Evolutionary conservation across 1,284 basidiomycete species (phyloP).

Genomic region (Fomitopsis palustris): DNA sequence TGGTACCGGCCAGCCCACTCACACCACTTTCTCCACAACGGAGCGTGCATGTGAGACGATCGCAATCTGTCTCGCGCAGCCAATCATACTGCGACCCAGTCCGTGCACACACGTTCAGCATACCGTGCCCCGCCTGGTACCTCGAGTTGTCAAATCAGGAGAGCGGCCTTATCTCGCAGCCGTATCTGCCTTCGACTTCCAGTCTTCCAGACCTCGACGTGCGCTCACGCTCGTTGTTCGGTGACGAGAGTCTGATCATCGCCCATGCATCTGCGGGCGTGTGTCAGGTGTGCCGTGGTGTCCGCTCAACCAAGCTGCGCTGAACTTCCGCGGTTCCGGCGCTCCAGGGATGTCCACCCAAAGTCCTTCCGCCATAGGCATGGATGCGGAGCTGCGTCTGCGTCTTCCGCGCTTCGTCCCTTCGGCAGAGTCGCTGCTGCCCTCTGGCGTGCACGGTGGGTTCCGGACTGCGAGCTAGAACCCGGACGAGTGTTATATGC

Average conservation of each 20-base stretch:
- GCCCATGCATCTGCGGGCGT: not conserved
- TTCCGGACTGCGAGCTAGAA: slow-evolving; percentile 1
- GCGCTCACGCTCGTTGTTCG: not conserved
- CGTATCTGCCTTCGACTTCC: not conserved
- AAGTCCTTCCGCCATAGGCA: not conserved
- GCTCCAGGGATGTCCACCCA: not conserved
- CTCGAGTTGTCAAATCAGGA: slow-evolving; percentile 2
- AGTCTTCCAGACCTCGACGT: not conserved
- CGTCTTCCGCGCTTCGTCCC: not conserved
- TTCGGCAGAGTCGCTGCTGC: not conserved
- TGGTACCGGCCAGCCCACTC: not conserved
- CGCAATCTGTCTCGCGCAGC: not conserved
- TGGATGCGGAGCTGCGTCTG: not conserved
- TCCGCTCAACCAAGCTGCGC: not conserved
- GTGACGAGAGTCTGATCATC: slow-evolving; percentile 4
- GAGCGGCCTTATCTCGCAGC: slow-evolving; percentile 1
- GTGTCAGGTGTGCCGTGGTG: not conserved
- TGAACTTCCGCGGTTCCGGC: not conserved
- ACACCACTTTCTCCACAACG: not conserved
- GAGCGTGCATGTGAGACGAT: not conserved
- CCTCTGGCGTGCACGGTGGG: not conserved
- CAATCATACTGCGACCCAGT: not conserved
- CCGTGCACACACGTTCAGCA: not conserved
- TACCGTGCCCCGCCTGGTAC: not conserved
- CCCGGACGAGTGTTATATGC: not conserved